Conservation (phyloP, 352 stramenopile species). For the Phytopythium chamaehyphon region DNA sequence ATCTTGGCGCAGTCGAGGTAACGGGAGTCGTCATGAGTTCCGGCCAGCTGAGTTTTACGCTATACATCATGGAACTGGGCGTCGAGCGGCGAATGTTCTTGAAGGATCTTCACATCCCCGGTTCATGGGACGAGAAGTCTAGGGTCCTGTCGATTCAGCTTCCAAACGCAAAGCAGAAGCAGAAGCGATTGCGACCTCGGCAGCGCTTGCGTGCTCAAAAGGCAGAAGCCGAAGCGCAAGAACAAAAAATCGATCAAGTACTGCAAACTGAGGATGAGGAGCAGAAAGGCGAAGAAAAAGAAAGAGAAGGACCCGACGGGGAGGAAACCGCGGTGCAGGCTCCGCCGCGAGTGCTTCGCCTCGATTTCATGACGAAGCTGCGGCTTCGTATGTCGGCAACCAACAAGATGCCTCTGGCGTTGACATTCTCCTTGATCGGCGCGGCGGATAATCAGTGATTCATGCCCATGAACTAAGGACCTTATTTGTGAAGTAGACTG, state of each 20-base stretch:
- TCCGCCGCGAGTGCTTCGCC: conserved; percentile 20
- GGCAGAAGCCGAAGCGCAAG: not conserved
- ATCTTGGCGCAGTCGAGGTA: conserved; percentile 52
- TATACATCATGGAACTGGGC: conserved; percentile 70
- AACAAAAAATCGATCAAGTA: conserved; percentile 12
- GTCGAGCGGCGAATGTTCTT: conserved; percentile 68
- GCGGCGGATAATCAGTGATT: conserved; percentile 16
- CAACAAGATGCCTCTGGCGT: conserved; percentile 54
- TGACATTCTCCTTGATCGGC: conserved; percentile 49
- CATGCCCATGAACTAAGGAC: not conserved
- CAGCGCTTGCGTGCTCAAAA: too few species aligned
- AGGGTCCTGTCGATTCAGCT: conserved; percentile 43
- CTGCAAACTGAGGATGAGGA: conserved; percentile 6
- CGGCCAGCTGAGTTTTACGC: conserved; percentile 72
- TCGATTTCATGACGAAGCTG: conserved; percentile 65
- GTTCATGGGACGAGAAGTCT: conserved; percentile 47
- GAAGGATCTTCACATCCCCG: conserved; percentile 31
- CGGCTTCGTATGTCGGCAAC: conserved; percentile 60
- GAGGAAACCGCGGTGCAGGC: conserved; percentile 3
- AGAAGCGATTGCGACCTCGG: conserved; percentile 3
- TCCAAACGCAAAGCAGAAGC: not conserved
- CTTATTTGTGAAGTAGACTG: too few species aligned
- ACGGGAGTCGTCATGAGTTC: conserved; percentile 71
- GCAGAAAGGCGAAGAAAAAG: conserved; percentile 6
- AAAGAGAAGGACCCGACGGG: conserved; percentile 1